A percentile compares a stretch with the other conserved stretches of the same genome.
These are phyloP conservation scores for Candida khao-thaluensis DNA, from an alignment of 805 yeast genomes.

Conservation along the genomic window DNA sequence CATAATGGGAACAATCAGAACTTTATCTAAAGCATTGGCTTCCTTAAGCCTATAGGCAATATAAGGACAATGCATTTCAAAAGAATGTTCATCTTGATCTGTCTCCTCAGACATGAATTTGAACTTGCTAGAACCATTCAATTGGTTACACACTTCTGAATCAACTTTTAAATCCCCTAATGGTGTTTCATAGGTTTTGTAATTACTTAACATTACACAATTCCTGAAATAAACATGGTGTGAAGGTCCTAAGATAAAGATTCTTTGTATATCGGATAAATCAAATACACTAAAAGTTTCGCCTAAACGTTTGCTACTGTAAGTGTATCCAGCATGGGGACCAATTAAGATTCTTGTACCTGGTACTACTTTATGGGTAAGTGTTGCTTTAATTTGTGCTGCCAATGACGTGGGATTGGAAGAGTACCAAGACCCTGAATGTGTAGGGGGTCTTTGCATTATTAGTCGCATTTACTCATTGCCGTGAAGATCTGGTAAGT, in stretches of 20 bases:
- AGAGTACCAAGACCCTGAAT: conserved; percentile 90
- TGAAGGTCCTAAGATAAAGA: conserved; percentile 88
- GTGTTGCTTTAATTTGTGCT: conserved; percentile 40
- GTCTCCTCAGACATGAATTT: conserved; percentile 53
- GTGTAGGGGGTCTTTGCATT: conserved; percentile 62
- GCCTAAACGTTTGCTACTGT: conserved; percentile 76
- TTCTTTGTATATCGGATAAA: conserved; percentile 50
- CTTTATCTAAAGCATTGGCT: conserved; percentile 19
- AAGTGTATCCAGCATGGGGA: conserved; percentile 87
- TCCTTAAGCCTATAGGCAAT: conserved; percentile 48
- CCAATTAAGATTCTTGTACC: conserved; percentile 44
- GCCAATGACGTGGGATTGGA: conserved; percentile 42
- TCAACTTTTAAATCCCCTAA: conserved; percentile 76
- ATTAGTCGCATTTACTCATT: not conserved
- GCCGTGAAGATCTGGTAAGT: too few species aligned
- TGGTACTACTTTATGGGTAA: conserved; percentile 23
- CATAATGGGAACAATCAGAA: conserved; percentile 75
- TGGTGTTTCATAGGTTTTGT: conserved; percentile 70
- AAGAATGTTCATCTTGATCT: conserved; percentile 87
- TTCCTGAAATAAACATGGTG: conserved; percentile 82
- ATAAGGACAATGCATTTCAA: conserved; percentile 92
- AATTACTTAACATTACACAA: conserved; percentile 53
- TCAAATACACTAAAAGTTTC: conserved; percentile 76
- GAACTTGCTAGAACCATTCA: conserved; percentile 33
- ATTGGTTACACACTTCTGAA: conserved; percentile 33